Evolutionary conservation across 106 monocot species (phyloP), one percentile per base, ranked within the genome.

Genomic region (Ottelia alismoides): DNA sequence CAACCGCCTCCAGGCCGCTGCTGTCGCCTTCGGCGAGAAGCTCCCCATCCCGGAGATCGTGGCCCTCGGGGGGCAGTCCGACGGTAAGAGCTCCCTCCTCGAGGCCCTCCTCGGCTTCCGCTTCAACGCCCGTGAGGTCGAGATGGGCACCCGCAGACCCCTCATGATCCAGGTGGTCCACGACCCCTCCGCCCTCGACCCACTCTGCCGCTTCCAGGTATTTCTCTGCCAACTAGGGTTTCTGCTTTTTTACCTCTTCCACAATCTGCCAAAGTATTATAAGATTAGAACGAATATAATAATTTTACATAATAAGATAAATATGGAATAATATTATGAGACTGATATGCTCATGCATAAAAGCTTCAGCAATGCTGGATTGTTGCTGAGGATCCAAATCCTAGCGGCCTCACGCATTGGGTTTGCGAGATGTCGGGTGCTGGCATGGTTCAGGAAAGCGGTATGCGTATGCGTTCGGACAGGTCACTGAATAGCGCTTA

Each of bases 141-240:
- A 99, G 73, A 99, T 99, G 98, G 98, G 98, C 24, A 99, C 98
- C 2, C 68, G 98, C 5, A 60, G 98, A 19, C 98, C 98, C 17
- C 98, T 99, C 58, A 83, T 99, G 1, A 79, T 99, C 27, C 98
- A 99, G 75, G 90, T 99, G 98, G 75, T 99, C 47, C 90, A 99
- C 51, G 90, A 99, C 52, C 73, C 90, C 30, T 56, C 82, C 22
- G 82, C 86, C 26, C 73, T 86, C 40, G 90, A 99, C 3, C 98
- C 98, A 7, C 52, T 82, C 1, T 99, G 90, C 57, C 79, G 90
- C 25, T 99, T 99, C 61, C 98, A 99, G 98, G 98, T 89, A 14
- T 2, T 6, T 47, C 16, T 17, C 17, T 57, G 66, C 26, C 20
- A 32, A 0, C 27, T 52, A n/a, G n/a, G n/a, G 18, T 3, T 45